Percentiles rank a stretch among this genome's conserved stretches.
Evolutionary conservation across 352 stramenopile genomes (phyloP).

Genomic region (Phytophthora macrochlamydospora): DNA sequence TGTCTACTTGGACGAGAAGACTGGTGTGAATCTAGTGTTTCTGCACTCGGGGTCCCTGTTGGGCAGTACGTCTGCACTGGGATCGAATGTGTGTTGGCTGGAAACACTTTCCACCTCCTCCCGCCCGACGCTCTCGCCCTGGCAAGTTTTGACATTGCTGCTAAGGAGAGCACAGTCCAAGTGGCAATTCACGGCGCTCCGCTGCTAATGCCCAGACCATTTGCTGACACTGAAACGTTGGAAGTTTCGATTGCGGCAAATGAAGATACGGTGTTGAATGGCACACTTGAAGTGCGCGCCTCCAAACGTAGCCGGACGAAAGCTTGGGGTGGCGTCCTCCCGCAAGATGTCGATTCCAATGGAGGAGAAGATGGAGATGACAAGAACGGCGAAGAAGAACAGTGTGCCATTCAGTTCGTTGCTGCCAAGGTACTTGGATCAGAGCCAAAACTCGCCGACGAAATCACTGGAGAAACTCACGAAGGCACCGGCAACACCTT

Average conservation of each 20-base stretch:
- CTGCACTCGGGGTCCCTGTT: slow-evolving; percentile 47
- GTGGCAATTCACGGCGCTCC: slow-evolving; percentile 53
- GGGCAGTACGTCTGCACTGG: slow-evolving; percentile 57
- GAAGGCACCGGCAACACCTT: slow-evolving; percentile 21
- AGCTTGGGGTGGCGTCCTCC: slow-evolving; percentile 6
- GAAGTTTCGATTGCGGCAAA: slow-evolving; percentile 49
- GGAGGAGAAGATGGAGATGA: slow-evolving; percentile 15
- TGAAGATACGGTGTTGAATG: slow-evolving; percentile 48
- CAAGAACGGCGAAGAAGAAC: no score
- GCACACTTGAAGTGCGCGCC: slow-evolving; percentile 54
- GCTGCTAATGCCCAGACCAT: slow-evolving; percentile 47
- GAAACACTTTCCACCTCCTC: slow-evolving; percentile 58
- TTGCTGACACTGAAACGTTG: slow-evolving; percentile 42
- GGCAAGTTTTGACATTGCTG: slow-evolving; percentile 53
- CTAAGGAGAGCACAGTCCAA: slow-evolving; percentile 57
- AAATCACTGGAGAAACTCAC: neutral
- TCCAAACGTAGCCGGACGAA: slow-evolving; percentile 13
- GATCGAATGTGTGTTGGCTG: slow-evolving; percentile 63
- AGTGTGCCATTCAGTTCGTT: slow-evolving; percentile 14
- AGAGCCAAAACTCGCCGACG: neutral
- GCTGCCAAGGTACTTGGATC: slow-evolving; percentile 8
- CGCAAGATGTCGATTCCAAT: slow-evolving; percentile 2
- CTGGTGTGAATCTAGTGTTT: slow-evolving; percentile 56
- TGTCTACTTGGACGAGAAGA: slow-evolving; percentile 67
- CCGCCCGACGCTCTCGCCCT: slow-evolving; percentile 28